Evolutionary conservation across 257 asterid species (phyloP).

Genomic region (Solanum sitiens): DNA sequence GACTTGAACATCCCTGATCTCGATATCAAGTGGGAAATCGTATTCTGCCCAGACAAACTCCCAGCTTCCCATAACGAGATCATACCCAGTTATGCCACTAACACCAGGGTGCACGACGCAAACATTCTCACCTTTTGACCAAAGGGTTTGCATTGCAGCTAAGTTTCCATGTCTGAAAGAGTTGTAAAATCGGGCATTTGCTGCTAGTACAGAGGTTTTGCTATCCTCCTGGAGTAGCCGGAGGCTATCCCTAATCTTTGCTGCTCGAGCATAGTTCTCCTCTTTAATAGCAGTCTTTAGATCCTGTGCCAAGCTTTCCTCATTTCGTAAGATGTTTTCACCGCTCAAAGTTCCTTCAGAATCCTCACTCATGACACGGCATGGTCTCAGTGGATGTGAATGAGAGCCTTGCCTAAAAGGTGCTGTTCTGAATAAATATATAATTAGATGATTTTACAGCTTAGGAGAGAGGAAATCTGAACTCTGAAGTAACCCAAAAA

Average conservation of each 20-base stretch:
- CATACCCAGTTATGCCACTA: constrained; percentile 87
- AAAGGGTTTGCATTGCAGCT: constrained; percentile 79
- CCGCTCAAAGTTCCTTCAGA: constrained; percentile 70
- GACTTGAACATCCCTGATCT: constrained; percentile 70
- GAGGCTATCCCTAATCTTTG: constrained; percentile 83
- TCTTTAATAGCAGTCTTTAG: constrained; percentile 63
- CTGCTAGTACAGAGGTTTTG: constrained; percentile 76
- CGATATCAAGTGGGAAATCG: constrained; percentile 79
- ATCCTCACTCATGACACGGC: constrained; percentile 62
- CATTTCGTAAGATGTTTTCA: constrained; percentile 66
- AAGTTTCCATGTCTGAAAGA: constrained; percentile 73
- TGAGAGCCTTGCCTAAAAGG: constrained; percentile 35
- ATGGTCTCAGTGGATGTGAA: constrained; percentile 21
- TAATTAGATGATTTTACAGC: constrained; percentile 10
- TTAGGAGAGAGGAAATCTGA: not conserved
- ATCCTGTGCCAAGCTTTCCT: constrained; percentile 65
- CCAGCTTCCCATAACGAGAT: constrained; percentile 99
- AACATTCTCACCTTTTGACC: constrained; percentile 76
- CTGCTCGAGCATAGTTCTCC: constrained; percentile 84
- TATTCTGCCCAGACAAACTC: constrained; percentile 97
- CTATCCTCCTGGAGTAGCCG: constrained; percentile 79
- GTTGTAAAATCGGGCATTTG: constrained; percentile 69
- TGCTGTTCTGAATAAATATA: constrained; percentile 47
- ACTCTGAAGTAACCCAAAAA: not conserved
- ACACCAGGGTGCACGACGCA: constrained; percentile 99